These are phyloP conservation scores for Xanthoconium purpureum DNA, from an alignment of 768 basidiomycete species.

Conservation along the genomic window DNA sequence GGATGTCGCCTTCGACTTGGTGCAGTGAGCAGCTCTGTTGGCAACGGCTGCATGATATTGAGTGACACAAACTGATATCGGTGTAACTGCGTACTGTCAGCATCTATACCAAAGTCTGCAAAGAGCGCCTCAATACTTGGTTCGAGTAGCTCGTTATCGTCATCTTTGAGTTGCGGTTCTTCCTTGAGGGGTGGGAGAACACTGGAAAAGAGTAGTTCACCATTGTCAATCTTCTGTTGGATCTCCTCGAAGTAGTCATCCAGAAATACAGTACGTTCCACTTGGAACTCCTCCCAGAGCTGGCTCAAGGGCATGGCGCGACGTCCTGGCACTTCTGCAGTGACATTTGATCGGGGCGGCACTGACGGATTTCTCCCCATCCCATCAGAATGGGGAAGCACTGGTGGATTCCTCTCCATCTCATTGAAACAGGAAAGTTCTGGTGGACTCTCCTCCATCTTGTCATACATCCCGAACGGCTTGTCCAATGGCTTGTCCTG, in stretches of 20 bases:
- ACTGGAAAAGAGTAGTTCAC: neutral
- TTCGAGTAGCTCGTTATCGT: neutral
- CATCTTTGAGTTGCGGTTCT: conserved; percentile 6
- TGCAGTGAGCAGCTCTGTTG: neutral
- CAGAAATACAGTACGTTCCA: neutral
- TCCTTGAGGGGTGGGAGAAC: conserved; percentile 4
- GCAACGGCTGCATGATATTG: neutral
- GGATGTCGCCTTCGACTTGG: neutral
- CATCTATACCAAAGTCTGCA: conserved; percentile 1
- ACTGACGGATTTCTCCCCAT: neutral
- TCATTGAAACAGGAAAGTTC: too few relatives aligned
- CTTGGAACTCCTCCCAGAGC: conserved; percentile 10
- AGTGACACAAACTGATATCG: neutral
- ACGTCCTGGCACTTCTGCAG: neutral
- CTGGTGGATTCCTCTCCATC: too few relatives aligned
- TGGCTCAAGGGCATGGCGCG: neutral
- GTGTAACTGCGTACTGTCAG: neutral
- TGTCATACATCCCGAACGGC: neutral
- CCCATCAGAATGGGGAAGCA: neutral
- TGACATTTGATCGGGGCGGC: neutral
- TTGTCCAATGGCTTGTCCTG: neutral
- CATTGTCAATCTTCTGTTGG: neutral
- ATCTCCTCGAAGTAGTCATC: conserved; percentile 14
- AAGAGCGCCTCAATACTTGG: neutral
- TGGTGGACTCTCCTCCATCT: neutral